Base-by-base conservation (phyloP, 768 basidiomycete species). In the Imleria badia region DNA sequence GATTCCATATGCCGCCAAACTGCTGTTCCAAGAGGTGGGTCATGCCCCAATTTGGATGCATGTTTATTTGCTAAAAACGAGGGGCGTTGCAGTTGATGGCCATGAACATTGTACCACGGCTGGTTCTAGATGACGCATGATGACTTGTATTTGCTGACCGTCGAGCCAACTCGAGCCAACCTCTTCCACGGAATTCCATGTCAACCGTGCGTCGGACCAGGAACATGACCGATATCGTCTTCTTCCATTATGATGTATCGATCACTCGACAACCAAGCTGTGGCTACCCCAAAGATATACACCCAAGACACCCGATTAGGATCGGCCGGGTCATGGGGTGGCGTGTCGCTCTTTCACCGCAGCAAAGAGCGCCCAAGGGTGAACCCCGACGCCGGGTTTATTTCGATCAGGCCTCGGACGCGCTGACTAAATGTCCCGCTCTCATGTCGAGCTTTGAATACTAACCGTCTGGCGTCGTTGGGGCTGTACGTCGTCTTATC, bases 1-100 rank as follows among this genome's bases (percentile, higher is more conserved):
- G 17, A 94, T 99, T 51, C 96, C 96, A 2, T 98, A 97, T 68
- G 94, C 95, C 10, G 94, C 95, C 48, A 98, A 98, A 72, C 65
- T 94, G 55, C 74, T 94, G 26, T 94, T 94, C 77, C 91, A 93
- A 72, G 92, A 94, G 83, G 91, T 88, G 60, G 23, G 81, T 66
- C 29, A 33, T 40, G 15, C 3, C 33, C 23, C 17, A 22, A 41
- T 47, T 15, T 1, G 34, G 34, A 13, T 15, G 15, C 46, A 31
- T 31, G 52, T 45, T 41, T 52, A 55, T 36, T 55, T 42, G 34
- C 40, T 46, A 40, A 51, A 31, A 49, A 50, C 31, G 45, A 19
- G 14, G 49, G 30, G 17, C 15, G 15, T 38, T 51, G 20, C 62
- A 96, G 91, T 73, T 97, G 64, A 93, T 96, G 91, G 94, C 93